phyloP scores from a whole-genome alignment of 345 rosid genomes.

The Cardamine resedifolia region DNA sequence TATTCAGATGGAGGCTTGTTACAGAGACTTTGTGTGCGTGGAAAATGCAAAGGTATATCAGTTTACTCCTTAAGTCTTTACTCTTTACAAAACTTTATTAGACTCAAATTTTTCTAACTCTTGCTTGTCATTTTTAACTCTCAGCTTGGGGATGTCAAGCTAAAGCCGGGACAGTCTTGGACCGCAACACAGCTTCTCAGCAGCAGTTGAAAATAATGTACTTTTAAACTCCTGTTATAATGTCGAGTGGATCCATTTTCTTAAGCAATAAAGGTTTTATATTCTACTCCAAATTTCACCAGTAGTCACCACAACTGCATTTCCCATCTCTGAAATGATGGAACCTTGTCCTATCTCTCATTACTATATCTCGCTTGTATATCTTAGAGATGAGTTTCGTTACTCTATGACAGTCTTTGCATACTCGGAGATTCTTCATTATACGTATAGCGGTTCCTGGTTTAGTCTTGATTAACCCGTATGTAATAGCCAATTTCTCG shows the following conservation, averaged over 20 bases:
- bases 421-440: constrained; percentile 64
- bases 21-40: constrained; percentile 83
- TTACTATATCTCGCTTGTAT: constrained; percentile 49
- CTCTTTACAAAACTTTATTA: not conserved
- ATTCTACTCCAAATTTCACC: constrained; percentile 44
- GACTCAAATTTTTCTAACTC: not conserved
- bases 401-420: constrained; percentile 60
- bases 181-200: constrained; percentile 74
- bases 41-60: constrained; percentile 88
- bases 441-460: constrained; percentile 47
- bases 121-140: constrained; percentile 23
- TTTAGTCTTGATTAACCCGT: constrained; percentile 58
- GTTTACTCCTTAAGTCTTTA: not conserved
- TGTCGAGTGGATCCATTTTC: constrained; percentile 20
- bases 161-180: constrained; percentile 83
- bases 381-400: constrained; percentile 58
- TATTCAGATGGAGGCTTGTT: constrained; percentile 90
- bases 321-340: constrained; percentile 54
- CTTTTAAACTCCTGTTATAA: constrained; percentile 21
- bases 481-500: constrained; percentile 63
- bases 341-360: constrained; percentile 65
- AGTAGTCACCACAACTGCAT: constrained; percentile 58
- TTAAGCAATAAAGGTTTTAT: constrained; percentile 18
- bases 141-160: constrained; percentile 77
- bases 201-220: constrained; percentile 43